A percentile compares a stretch with the other conserved stretches of the same genome.
Conservation (phyloP, 2,329 filamentous ascomycete genomes). For the Sarocladium strictum region DNA sequence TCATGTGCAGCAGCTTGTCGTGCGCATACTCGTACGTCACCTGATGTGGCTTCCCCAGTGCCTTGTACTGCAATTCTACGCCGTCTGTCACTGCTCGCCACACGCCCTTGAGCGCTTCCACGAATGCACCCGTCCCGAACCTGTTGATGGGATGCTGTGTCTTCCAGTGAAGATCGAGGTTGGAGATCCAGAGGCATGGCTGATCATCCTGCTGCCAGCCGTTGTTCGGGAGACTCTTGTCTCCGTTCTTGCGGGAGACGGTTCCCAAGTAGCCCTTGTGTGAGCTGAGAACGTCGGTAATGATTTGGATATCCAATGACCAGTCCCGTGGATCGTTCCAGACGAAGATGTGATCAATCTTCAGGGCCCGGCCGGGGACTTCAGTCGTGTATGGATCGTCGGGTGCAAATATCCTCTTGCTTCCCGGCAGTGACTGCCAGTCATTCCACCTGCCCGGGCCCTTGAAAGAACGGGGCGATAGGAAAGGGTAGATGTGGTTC, state of each 20-base stretch:
- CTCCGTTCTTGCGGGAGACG: conserved; percentile 65
- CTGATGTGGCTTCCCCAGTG: conserved; percentile 78
- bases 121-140: conserved; percentile 87
- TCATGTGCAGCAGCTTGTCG: conserved; percentile 59
- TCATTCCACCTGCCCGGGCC: background rate
- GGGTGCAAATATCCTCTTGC: conserved; percentile 25
- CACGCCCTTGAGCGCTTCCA: conserved; percentile 71
- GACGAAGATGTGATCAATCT: conserved; percentile 85
- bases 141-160: conserved; percentile 78
- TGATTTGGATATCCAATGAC: conserved; percentile 82
- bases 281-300: conserved; percentile 78
- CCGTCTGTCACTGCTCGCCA: conserved; percentile 69
- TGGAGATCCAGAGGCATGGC: conserved; percentile 79
- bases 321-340: conserved; percentile 97
- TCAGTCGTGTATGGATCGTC: conserved; percentile 25
- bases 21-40: conserved; percentile 75
- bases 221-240: conserved; percentile 55
- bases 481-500: conserved; percentile 79
- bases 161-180: conserved; percentile 86
- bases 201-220: conserved; percentile 83
- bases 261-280: conserved; percentile 75
- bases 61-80: conserved; percentile 51
- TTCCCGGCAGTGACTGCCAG: conserved; percentile 22
- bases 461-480: conserved; percentile 23
- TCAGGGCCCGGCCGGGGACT: conserved; percentile 45